Evolutionary conservation across 148 eudicot genomes (phyloP).

Genomic region (Vaccinium myrtillus): DNA sequence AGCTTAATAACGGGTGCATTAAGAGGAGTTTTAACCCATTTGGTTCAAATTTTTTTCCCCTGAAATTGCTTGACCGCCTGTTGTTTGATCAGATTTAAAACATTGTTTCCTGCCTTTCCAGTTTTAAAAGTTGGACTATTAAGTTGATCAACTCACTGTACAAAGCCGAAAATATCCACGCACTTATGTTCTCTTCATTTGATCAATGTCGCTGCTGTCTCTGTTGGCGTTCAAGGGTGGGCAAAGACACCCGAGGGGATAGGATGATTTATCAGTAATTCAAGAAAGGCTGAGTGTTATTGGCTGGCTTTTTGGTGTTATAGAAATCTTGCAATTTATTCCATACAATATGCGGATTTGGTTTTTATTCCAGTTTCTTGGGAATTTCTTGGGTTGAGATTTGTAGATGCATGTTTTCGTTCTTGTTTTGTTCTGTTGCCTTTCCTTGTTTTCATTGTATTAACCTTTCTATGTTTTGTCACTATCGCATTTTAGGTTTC

Average conservation of each 20-base stretch:
- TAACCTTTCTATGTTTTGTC: neutral
- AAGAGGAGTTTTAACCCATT: neutral
- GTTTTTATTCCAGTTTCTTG: neutral
- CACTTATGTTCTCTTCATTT: neutral
- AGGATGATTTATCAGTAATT: neutral
- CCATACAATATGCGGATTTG: neutral
- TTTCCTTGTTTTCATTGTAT: neutral
- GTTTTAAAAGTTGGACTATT: neutral
- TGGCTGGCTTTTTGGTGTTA: neutral
- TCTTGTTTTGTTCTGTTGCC: neutral
- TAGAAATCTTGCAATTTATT: neutral
- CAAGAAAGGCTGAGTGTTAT: neutral
- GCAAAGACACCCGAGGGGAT: neutral
- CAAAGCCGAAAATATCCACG: neutral
- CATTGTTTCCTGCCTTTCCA: neutral
- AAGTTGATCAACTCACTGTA: neutral
- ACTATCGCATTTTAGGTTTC: slow-evolving; percentile 47
- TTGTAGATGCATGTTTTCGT: slow-evolving; percentile 1
- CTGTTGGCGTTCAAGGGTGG: neutral
- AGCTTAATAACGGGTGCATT: neutral
- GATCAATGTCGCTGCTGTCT: neutral
- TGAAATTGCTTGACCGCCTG: neutral
- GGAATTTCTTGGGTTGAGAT: neutral
- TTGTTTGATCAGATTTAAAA: neutral
- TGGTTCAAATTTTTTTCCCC: neutral